A percentile compares a stretch with the other conserved stretches of the same genome.
These are phyloP conservation scores for Colletotrichum eremochloae DNA, from an alignment of 2,329 filamentous ascomycete species.

Conservation along the genomic window DNA sequence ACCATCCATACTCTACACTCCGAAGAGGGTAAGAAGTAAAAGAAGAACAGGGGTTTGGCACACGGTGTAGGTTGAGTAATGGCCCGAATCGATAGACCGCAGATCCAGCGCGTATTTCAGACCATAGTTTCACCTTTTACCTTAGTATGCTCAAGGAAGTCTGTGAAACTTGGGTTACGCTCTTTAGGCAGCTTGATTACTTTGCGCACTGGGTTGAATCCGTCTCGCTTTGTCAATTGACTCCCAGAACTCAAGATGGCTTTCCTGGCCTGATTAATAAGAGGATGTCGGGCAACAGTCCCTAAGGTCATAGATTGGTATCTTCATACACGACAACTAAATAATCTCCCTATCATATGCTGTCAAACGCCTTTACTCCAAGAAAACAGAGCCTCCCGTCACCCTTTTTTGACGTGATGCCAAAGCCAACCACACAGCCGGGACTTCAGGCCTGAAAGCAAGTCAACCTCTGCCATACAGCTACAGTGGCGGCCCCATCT, in stretches of 20 bases:
- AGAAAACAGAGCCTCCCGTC: background rate
- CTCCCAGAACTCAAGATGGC: no score
- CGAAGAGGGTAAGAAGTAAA: no score
- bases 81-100: background rate
- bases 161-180: background rate
- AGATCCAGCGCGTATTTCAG: background rate
- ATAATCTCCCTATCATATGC: background rate
- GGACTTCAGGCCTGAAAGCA: background rate
- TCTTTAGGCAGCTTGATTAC: no score
- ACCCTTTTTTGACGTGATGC: constrained; percentile 1
- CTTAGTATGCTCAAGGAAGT: background rate
- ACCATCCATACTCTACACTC: background rate
- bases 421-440: background rate
- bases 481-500: constrained; percentile 16
- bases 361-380: constrained; percentile 18
- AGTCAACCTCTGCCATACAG: background rate
- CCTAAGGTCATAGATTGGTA: constrained; percentile 28
- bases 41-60: no score
- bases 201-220: no score
- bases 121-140: background rate
- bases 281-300: background rate
- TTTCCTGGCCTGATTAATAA: background rate
- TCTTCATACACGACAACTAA: constrained; percentile 29
- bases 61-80: background rate
- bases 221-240: no score